Evolutionary conservation across 306 rosid species (phyloP).

Genomic region (Sicyos baderoa): DNA sequence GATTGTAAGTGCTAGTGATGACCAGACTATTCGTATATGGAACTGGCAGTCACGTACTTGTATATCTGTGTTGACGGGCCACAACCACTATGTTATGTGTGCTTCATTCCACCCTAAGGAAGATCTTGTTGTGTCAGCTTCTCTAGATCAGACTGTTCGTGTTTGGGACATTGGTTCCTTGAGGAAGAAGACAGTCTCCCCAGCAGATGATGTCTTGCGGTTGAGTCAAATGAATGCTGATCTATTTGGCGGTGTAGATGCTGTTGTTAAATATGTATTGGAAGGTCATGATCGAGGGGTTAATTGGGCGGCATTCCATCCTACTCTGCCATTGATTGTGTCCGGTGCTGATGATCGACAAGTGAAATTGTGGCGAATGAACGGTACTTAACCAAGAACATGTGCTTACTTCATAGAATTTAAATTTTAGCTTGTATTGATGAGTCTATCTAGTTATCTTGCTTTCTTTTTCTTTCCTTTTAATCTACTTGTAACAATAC

Average conservation of each 20-base stretch:
- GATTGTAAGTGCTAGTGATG: slow-evolving; percentile 98
- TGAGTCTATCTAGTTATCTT: not conserved
- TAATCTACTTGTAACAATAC: no score
- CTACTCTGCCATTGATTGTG: slow-evolving; percentile 83
- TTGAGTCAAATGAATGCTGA: slow-evolving; percentile 91
- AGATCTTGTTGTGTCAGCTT: slow-evolving; percentile 90
- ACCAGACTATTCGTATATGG: slow-evolving; percentile 97
- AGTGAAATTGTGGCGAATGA: slow-evolving; percentile 96
- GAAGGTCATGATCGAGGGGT: slow-evolving; percentile 99
- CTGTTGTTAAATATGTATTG: slow-evolving; percentile 83
- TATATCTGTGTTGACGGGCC: slow-evolving; percentile 89
- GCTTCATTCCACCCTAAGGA: slow-evolving; percentile 92
- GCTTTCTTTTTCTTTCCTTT: no score
- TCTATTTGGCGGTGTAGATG: slow-evolving; percentile 92
- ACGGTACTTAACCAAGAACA: slow-evolving; percentile 37
- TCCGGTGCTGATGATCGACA: slow-evolving; percentile 96
- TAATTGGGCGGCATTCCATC: slow-evolving; percentile 96
- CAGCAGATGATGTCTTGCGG: slow-evolving; percentile 80
- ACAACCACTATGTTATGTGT: slow-evolving; percentile 95
- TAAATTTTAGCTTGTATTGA: not conserved
- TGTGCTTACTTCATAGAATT: not conserved
- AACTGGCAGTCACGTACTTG: slow-evolving; percentile 99
- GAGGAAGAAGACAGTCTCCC: slow-evolving; percentile 80
- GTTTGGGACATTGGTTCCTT: slow-evolving; percentile 95
- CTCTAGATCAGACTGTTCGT: slow-evolving; percentile 92